These are phyloP conservation scores for Tieghemostelium lacteum DNA, from an alignment of 78 protist species.

Conservation along the genomic window DNA sequence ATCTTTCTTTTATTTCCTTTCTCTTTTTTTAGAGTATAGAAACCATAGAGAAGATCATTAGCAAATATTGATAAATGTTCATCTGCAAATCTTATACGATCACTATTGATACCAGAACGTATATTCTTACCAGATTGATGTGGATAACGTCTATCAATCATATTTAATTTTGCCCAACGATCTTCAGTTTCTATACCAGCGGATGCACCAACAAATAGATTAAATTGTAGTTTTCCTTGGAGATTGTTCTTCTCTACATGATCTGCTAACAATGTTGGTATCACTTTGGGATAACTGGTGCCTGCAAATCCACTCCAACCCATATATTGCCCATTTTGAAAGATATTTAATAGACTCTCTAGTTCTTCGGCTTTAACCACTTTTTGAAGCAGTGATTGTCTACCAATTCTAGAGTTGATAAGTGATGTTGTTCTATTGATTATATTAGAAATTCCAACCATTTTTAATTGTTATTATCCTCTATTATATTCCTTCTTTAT, in stretches of 20 bases:
- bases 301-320: constrained; percentile 68
- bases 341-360: constrained; percentile 7
- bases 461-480: too few relatives aligned
- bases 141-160: constrained; percentile 58
- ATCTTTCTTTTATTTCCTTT: constrained; percentile 23
- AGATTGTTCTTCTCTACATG: constrained; percentile 41
- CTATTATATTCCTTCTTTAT: too few relatives aligned
- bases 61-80: constrained; percentile 59
- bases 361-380: constrained; percentile 15
- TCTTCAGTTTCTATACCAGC: constrained; percentile 65
- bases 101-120: constrained; percentile 34
- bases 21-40: constrained; percentile 38
- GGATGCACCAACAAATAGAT: constrained; percentile 75
- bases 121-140: constrained; percentile 50
- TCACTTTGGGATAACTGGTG: constrained; percentile 31
- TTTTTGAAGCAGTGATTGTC: constrained; percentile 32
- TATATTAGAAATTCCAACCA: too few relatives aligned
- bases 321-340: constrained; percentile 50
- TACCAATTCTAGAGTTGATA: constrained; percentile 31
- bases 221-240: constrained; percentile 49
- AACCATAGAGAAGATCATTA: constrained; percentile 29
- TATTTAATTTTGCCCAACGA: constrained; percentile 57
- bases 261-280: constrained; percentile 47
- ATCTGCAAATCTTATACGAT: constrained; percentile 39
- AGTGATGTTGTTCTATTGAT: constrained; percentile 5